Evolutionary conservation across 305 asterid species (phyloP), one percentile per base, ranked within the genome.

Genomic region (Fraxinus nigra): DNA sequence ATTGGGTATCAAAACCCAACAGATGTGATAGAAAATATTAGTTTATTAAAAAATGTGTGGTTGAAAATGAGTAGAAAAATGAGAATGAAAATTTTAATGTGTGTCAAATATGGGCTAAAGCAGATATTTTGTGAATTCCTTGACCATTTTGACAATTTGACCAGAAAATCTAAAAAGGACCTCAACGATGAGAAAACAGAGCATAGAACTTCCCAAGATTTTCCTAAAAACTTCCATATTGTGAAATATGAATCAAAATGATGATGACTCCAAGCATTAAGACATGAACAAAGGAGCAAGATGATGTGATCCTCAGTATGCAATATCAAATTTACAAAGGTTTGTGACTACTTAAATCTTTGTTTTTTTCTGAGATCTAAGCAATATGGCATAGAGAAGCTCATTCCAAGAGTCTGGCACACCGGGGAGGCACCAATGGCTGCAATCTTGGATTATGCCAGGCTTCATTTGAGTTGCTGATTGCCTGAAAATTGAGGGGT

Each of bases 361-460:
- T 63, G 40, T 37, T 37, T 37, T 61, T 8, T 16, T 13, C 24
- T 75, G 84, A 26, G 84, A 79, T 18, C 69, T 20, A 54, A 88
- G 32, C 82, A 91, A 81, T 79, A 79, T 63, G 14, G 89, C 91
- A 78, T 86, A 89, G 22, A 92, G 85, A 78, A 92, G 81, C 88
- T 89, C 85, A 80, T 89, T 90, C 96, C 91, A 92, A 8, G 89
- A 75, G 65, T 89, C 92, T 1, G 93, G 94, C 70, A 90, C 86
- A 1, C 96, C 94, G 5, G 94, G 93, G 6, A 92, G 86, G 76
- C 93, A 90, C 97, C 93, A 90, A 26, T 92, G 92, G 87, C 93
- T 88, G 75, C 94, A 88, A 61, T 92, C 93, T 79, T 90, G 94
- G 34, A 77, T 72, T 80, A 78, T 69, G 43, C 85, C 85, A 7